Conservation (phyloP, 805 yeast genomes). For the Saturnispora serradocipensis region DNA sequence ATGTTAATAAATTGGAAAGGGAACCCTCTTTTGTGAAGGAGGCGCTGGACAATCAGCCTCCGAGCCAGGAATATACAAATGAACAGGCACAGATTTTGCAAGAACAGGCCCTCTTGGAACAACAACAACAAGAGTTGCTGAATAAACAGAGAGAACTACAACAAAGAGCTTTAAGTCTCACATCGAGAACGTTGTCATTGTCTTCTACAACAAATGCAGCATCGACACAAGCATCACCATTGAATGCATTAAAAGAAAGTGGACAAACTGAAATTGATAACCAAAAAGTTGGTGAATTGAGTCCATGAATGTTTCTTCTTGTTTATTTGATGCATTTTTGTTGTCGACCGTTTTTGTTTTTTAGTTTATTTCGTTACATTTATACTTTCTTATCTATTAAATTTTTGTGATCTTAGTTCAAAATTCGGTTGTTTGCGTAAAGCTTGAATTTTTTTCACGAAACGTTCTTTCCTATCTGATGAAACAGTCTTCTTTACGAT, state of each 20-base stretch:
- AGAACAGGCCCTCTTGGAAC: slow-evolving; percentile 13
- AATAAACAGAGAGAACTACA: slow-evolving; percentile 13
- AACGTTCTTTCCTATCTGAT: not conserved
- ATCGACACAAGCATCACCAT: not conserved
- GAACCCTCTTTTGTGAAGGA: not conserved
- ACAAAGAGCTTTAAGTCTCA: slow-evolving; percentile 12
- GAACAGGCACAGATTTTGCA: slow-evolving; percentile 11
- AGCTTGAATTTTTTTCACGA: not conserved
- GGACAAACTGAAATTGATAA: not conserved
- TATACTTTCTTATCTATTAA: not conserved
- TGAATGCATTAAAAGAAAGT: slow-evolving; percentile 6
- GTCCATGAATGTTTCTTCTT: slow-evolving; percentile 1
- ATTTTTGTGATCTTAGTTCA: not conserved
- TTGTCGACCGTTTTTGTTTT: not conserved
- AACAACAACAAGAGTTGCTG: slow-evolving; percentile 12
- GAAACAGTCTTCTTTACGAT: not conserved
- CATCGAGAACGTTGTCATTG: slow-evolving; percentile 8
- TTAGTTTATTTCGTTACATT: not conserved
- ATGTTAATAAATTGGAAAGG: not conserved
- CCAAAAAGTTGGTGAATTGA: slow-evolving; percentile 19
- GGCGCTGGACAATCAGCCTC: not conserved
- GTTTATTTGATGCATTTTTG: not conserved
- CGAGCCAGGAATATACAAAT: not conserved
- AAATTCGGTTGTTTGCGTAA: slow-evolving; percentile 1
- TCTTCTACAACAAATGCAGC: slow-evolving; percentile 3